Evolutionary conservation across 2,329 filamentous ascomycete genomes (phyloP), one percentile per base, ranked within the genome.

Genomic region (Fusarium albosuccineum): DNA sequence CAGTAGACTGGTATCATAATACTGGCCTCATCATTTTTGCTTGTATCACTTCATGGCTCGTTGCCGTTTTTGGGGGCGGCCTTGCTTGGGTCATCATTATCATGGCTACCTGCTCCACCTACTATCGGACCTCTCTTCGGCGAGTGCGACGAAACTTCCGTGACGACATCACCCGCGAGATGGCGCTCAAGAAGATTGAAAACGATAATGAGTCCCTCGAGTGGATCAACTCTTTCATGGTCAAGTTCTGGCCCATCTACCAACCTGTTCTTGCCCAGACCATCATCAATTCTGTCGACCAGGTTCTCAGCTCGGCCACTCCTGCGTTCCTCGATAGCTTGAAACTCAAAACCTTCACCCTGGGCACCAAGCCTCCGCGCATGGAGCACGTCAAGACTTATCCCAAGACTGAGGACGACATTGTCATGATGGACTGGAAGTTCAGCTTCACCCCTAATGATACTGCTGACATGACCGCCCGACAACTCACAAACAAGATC

Each of bases 181-280:
- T 97, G 85, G 90, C 91, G 11, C 92, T 97, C 79, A 91, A 91
- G 79, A 92, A 87, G 73, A 83, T 99, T 55, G 96, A 98, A 72
- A 96, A 90, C 9, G 96, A 99, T 72, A 89, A 89, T 27, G 96
- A 99, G 80, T 96, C 92, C 58, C 84, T 99, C 49, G 96, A 99
- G 79, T 99, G 96, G 96, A 98, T 99, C 79, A 99, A 99, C 84
- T 97, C 93, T 72, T 99, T 99, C 82, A 78, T 99, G 73, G 89
- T 97, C 81, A 99, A 99, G 78, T 99, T 99, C 82, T 99, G 96
- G 96, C 96, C 96, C 65, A 99, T 99, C 74, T 98, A 97, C 77
- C 93, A 96, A 57, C 96, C 96, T 1, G 93, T 98, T 9, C 87
- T 99, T 11, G 95, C 94, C 63, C 89, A 96, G 71, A 97, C 93